These are phyloP conservation scores for Nidularia sp. DNA, from an alignment of 768 basidiomycete genomes.

Conservation along the genomic window DNA sequence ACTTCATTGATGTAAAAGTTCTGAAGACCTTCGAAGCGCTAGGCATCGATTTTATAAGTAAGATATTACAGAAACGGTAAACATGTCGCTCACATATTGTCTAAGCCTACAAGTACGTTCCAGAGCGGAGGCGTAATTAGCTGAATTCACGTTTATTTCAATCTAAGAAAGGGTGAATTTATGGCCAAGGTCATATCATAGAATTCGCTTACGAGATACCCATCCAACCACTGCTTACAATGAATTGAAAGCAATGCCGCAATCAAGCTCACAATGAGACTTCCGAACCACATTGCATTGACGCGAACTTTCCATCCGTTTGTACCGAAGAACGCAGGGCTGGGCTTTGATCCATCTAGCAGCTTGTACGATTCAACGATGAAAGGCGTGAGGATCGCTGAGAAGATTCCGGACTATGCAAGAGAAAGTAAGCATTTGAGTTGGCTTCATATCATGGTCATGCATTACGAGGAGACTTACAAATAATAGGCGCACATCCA, in stretches of 20 bases:
- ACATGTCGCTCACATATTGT: conserved; percentile 7
- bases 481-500: conserved; percentile 8
- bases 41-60: conserved; percentile 2
- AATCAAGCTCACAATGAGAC: conserved; percentile 9
- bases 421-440: background rate
- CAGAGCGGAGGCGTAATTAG: background rate
- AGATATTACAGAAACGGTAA: background rate
- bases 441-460: no score
- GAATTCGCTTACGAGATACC: conserved; percentile 5
- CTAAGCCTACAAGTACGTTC: conserved; percentile 5
- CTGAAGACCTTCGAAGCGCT: conserved; percentile 1
- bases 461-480: conserved; percentile 3
- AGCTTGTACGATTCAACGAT: conserved; percentile 10
- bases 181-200: no score
- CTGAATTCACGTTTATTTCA: no score
- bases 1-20: conserved; percentile 4
- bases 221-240: conserved; percentile 11
- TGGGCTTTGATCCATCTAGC: background rate
- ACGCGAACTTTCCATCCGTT: conserved; percentile 8
- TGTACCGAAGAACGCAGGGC: conserved; percentile 1
- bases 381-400: conserved; percentile 10
- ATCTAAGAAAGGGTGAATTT: no score
- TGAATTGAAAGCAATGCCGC: conserved; percentile 9
- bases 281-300: conserved; percentile 12
- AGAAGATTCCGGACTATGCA: conserved; percentile 9